Evolutionary conservation across 176 grass and related monocot genomes (phyloP).

Genomic region (Themeda triandra): DNA sequence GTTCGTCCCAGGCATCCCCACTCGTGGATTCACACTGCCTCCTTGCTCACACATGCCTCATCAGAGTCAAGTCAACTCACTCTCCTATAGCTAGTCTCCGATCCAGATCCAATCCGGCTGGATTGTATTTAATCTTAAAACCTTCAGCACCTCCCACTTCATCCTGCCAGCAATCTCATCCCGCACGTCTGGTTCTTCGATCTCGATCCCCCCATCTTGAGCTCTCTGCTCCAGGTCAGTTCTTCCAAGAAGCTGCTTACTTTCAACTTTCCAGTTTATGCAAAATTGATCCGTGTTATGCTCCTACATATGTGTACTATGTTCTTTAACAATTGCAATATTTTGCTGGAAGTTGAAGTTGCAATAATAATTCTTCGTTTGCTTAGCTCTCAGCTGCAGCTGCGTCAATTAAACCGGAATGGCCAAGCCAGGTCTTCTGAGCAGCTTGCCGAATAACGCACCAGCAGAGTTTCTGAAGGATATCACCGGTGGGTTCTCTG

Average conservation of each 20-base stretch:
- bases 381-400: neutral
- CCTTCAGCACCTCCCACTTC: neutral
- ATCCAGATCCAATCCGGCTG: neutral
- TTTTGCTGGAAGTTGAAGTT: neutral
- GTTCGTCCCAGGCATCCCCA: too few relatives aligned
- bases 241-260: neutral
- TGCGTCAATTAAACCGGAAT: neutral
- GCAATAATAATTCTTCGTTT: neutral
- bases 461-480: neutral
- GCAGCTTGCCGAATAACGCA: neutral
- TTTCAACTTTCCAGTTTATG: neutral
- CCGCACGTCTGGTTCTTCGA: neutral
- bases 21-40: too few relatives aligned
- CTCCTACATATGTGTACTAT: neutral
- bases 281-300: neutral
- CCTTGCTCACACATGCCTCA: too few relatives aligned
- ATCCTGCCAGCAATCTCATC: neutral
- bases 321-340: too few relatives aligned
- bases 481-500: neutral
- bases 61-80: too few relatives aligned
- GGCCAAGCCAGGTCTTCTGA: neutral
- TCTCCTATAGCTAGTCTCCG: too few relatives aligned
- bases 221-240: neutral
- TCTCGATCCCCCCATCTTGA: neutral
- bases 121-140: neutral